Evolutionary conservation across 306 rosid genomes (phyloP), one percentile per base, ranked within the genome.

Genomic region (Trifolium fragiferum): DNA sequence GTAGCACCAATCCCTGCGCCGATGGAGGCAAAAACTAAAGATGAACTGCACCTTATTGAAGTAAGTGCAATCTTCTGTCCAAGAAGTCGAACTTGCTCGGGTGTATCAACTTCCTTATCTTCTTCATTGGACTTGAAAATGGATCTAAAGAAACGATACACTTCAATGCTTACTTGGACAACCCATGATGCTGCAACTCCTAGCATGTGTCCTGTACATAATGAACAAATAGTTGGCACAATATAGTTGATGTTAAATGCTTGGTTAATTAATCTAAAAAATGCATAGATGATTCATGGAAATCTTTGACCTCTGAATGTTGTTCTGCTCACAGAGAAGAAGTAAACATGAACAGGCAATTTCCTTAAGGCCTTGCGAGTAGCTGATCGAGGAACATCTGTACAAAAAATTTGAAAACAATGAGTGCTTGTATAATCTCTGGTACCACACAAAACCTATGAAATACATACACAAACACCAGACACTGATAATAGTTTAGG

Each of bases 161-260:
- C 23, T n/a, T 93, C 93, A 10, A 90, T 90, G 68, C 84, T 89
- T 57, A 93, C 88, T 85, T 88, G 90, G 74, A 91, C 87, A 51
- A 91, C 73, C 97, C 98, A 91, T 14, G 98, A 89, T 23, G 98
- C 97, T 53, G 93, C 93, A 72, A 88, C 89, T 68, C 93, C 98
- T 37, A 93, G 89, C 76, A 89, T 82, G 74, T 93, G 96, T n/a
- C 96, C 97, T 93, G 90, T 14, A 43, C 33, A 70, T 23, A 41
- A 37, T 47, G n/a, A 74, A 60, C 21, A 73, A 18, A 80, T 30
- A 69, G 57, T 67, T 59, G 33, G 64, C 51, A 72, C 19, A 75
- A 60, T 10, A 64, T 15, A 76, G 40, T 71, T 78, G 63, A 70
- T 76, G 67, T 58, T 49, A 58, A 83, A 69, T 80, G 74, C 76